phyloP scores from a whole-genome alignment of 1,139 yeast species.

The Suhomyces chickasaworum region DNA sequence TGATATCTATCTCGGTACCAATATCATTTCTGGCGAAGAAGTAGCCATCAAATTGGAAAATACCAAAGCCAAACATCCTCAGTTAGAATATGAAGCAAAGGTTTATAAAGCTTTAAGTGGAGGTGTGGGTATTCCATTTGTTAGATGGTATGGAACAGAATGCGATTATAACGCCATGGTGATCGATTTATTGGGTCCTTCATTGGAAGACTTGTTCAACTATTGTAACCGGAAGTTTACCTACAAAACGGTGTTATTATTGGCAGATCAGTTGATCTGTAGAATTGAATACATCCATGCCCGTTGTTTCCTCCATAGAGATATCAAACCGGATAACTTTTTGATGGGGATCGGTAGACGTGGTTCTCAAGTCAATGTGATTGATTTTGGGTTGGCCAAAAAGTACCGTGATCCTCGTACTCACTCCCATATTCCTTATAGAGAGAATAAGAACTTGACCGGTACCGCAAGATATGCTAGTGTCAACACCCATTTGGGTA shows the following conservation, averaged over 20 bases:
- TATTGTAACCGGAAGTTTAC: constrained; percentile 94
- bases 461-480: constrained; percentile 98
- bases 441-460: constrained; percentile 93
- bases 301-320: constrained; percentile 88
- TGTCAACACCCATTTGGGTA: constrained; percentile 93
- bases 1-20: constrained; percentile 90
- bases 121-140: constrained; percentile 96
- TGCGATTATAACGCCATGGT: constrained; percentile 97
- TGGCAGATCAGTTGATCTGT: constrained; percentile 93
- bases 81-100: constrained; percentile 93
- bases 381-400: constrained; percentile 96
- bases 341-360: constrained; percentile 96
- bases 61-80: constrained; percentile 92
- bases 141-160: constrained; percentile 96
- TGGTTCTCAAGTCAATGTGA: constrained; percentile 92
- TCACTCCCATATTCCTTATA: constrained; percentile 91
- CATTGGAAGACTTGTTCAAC: constrained; percentile 92
- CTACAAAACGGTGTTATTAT: constrained; percentile 85
- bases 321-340: constrained; percentile 94
- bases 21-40: constrained; percentile 93
- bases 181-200: constrained; percentile 92
- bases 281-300: constrained; percentile 96
- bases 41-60: constrained; percentile 95
- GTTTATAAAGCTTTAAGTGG: constrained; percentile 94
- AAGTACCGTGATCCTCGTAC: constrained; percentile 95